Conservation (phyloP, 2,329 filamentous ascomycete genomes). For the Colletotrichum spaethianum region DNA sequence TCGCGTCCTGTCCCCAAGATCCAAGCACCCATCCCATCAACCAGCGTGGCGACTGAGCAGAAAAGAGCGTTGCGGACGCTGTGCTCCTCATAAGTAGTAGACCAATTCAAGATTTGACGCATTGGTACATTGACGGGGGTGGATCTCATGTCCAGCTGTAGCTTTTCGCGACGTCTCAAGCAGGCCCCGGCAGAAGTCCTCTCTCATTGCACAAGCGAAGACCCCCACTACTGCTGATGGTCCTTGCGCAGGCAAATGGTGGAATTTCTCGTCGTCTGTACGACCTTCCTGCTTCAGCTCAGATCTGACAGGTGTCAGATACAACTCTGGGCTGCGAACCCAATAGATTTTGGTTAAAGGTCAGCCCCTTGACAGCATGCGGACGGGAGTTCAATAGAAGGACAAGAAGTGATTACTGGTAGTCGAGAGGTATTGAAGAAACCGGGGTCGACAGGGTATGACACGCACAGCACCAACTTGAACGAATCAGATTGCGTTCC, state of each 20-base stretch:
- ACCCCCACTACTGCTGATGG: constrained; percentile 47
- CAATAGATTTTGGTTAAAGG: constrained; percentile 47
- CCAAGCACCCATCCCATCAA: too few species aligned
- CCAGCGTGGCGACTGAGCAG: too few species aligned
- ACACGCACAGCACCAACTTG: constrained; percentile 14
- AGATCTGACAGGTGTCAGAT: constrained; percentile 39
- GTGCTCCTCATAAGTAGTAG: too few species aligned
- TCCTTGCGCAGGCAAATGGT: constrained; percentile 46
- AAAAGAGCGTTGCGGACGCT: too few species aligned
- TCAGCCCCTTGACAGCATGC: constrained; percentile 46
- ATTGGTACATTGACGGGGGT: too few species aligned
- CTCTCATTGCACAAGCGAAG: constrained; percentile 47
- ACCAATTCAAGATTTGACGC: too few species aligned
- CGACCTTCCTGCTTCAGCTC: constrained; percentile 40
- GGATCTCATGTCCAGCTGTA: too few species aligned
- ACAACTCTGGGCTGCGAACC: constrained; percentile 38
- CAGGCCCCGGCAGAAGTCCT: too few species aligned
- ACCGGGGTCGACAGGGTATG: neutral
- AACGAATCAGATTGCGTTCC: constrained; percentile 28
- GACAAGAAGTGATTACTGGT: constrained; percentile 47
- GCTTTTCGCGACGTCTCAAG: too few species aligned
- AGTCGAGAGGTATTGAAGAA: constrained; percentile 2
- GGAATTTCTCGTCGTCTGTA: constrained; percentile 45
- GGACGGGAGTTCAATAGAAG: constrained; percentile 46
- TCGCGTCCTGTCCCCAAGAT: too few species aligned